Conservation (phyloP, 495 filamentous ascomycete species). For the Penicillium crystallinum region DNA sequence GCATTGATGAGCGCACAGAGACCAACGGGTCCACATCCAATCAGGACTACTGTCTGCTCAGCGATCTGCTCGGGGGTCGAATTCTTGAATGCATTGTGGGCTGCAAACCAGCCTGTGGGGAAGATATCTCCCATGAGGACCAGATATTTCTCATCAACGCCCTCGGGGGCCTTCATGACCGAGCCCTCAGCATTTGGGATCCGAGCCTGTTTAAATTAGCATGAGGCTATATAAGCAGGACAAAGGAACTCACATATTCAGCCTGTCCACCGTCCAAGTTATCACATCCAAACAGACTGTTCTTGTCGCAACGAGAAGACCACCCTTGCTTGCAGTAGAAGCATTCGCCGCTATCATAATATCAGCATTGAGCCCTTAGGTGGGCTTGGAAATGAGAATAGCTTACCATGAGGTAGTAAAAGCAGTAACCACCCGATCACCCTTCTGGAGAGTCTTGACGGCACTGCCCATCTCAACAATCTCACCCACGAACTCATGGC, state of each 20-base stretch:
- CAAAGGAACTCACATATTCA: slow-evolving; percentile 56
- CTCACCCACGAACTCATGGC: slow-evolving; percentile 71
- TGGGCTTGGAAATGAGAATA: neutral
- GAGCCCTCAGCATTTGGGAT: slow-evolving; percentile 83
- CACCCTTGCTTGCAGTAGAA: slow-evolving; percentile 85
- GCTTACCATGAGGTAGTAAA: slow-evolving; percentile 84
- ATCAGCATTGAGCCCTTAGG: slow-evolving; percentile 1
- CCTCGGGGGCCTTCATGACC: slow-evolving; percentile 67
- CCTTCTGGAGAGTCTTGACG: slow-evolving; percentile 65
- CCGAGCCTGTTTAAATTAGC: slow-evolving; percentile 46
- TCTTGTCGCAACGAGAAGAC: slow-evolving; percentile 78
- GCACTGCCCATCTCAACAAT: slow-evolving; percentile 61
- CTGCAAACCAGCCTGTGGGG: slow-evolving; percentile 86
- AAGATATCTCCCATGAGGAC: slow-evolving; percentile 63
- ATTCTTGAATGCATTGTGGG: slow-evolving; percentile 71
- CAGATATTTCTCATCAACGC: slow-evolving; percentile 69
- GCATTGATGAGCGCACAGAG: slow-evolving; percentile 84
- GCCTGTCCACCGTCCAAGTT: slow-evolving; percentile 83
- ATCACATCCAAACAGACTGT: slow-evolving; percentile 67
- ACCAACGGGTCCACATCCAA: slow-evolving; percentile 88
- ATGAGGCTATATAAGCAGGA: neutral
- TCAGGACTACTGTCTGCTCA: slow-evolving; percentile 70
- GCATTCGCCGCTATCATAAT: slow-evolving; percentile 58
- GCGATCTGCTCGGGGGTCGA: slow-evolving; percentile 56
- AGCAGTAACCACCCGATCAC: slow-evolving; percentile 74